Evolutionary conservation across 2,329 filamentous ascomycete species (phyloP), one percentile per base, ranked within the genome.

Genomic region (Calonectria hawksworthii): DNA sequence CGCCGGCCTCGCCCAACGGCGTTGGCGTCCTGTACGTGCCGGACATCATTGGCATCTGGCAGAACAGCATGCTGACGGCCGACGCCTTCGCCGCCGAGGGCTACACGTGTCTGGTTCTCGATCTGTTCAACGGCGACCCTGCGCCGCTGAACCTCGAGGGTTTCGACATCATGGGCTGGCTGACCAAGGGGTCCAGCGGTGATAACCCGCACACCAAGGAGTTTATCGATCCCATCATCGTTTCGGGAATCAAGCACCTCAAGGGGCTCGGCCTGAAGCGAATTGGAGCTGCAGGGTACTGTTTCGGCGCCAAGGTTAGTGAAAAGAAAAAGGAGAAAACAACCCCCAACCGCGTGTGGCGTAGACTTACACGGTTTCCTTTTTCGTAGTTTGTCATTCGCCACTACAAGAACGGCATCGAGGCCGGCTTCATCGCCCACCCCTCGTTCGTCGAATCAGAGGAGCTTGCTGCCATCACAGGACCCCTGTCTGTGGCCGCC

Each of bases 341-440:
- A n/a, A n/a, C n/a, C 9, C 34, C n/a, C 34, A 61, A 2, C n/a
- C 11, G 44, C n/a, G n/a, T 47, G 44, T n/a, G 44, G 23, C 56
- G 18, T 9, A 13, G 21, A 28, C 56, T 63, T 41, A 63, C 56
- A 63, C 26, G 13, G 13, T 16, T 34, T 63, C 0, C 34, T 0
- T 14, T 23, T 26, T 0, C 36, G 0, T 70, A 93, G 90, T 95
- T 94, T 82, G 91, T 94, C 21, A 89, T 89, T 72, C 91, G 95
- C 50, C 94, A 92, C 86, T 88, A 88, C 85, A 88, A 89, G 70
- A 82, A 88, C 72, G 92, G 92, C 76, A 89, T 96, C 77, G 89
- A 94, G 69, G 94, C 90, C 68, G 95, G 94, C 50, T 97, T 90
- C 85, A 85, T 91, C 23, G 95, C 94, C 1, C 95, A 97, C 84